Conservation (phyloP, 2,329 filamentous ascomycete genomes). For the Endothia cerciana region DNA sequence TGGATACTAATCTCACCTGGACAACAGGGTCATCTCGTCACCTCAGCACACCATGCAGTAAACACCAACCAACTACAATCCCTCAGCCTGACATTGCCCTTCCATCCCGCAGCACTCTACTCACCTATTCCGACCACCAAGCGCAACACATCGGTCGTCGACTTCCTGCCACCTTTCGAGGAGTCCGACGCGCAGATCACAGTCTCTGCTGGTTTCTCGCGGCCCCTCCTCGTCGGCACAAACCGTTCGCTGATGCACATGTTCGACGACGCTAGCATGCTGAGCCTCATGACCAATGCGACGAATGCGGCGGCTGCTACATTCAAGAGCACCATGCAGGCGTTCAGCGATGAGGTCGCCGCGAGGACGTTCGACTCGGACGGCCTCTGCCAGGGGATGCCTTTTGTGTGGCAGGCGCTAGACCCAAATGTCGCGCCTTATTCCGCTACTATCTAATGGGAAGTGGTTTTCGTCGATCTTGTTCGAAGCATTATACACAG, state of each 20-base stretch:
- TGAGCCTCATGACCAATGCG: conserved; percentile 38
- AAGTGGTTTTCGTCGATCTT: background rate
- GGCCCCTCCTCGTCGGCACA: conserved; percentile 42
- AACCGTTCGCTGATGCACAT: conserved; percentile 46
- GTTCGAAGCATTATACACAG: background rate
- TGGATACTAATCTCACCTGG: no score
- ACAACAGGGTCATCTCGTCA: conserved; percentile 40
- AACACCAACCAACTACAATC: conserved; percentile 47
- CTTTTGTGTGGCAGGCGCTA: conserved; percentile 45
- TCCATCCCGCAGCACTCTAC: conserved; percentile 48
- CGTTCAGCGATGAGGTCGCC: conserved; percentile 43
- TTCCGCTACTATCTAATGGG: conserved; percentile 27
- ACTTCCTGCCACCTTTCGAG: conserved; percentile 40
- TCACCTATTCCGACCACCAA: conserved; percentile 44
- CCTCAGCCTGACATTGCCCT: conserved; percentile 43
- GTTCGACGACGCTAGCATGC: conserved; percentile 43
- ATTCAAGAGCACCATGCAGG: conserved; percentile 44
- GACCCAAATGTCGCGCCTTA: conserved; percentile 32
- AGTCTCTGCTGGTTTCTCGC: conserved; percentile 45
- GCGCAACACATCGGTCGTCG: conserved; percentile 39
- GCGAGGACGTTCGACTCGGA: conserved; percentile 45
- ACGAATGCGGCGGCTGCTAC: conserved; percentile 39
- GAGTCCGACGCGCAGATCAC: conserved; percentile 42
- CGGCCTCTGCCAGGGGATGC: conserved; percentile 51
- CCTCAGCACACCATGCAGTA: conserved; percentile 45